phyloP scores from a whole-genome alignment of 495 filamentous ascomycete species.

The Massariosphaeria phaeospora region DNA sequence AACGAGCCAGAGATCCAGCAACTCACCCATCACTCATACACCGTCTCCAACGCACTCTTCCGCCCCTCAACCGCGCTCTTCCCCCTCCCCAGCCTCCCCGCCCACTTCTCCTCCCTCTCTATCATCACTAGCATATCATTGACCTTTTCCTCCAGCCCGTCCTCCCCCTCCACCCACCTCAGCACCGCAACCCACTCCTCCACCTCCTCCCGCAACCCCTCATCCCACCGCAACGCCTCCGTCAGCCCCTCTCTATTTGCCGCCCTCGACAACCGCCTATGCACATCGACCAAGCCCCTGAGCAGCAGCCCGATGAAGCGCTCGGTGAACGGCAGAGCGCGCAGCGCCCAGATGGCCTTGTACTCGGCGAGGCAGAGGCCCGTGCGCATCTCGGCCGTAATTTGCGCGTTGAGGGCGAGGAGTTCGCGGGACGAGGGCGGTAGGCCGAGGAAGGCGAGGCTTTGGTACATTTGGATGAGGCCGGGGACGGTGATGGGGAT shows the following conservation, averaged over 20 bases:
- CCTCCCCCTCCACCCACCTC: not conserved
- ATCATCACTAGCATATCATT: not conserved
- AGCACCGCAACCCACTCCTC: not conserved
- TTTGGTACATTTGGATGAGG: conserved; percentile 1
- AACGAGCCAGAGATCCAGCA: too few species aligned
- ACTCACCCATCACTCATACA: not conserved
- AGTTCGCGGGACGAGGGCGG: not conserved
- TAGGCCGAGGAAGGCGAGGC: not conserved
- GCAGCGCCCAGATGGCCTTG: not conserved
- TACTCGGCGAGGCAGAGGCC: not conserved
- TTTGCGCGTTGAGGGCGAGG: not conserved
- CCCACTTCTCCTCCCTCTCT: not conserved
- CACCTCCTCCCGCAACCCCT: not conserved
- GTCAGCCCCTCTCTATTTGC: not conserved
- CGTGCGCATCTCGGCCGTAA: not conserved
- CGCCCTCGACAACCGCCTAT: not conserved
- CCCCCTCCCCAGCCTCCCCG: not conserved
- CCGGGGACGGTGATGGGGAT: not conserved
- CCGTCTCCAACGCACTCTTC: not conserved
- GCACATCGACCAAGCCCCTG: not conserved
- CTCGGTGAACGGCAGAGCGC: conserved; percentile 6
- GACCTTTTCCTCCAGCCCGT: not conserved
- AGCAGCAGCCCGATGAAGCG: not conserved
- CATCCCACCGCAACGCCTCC: not conserved
- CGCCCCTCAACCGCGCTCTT: not conserved